phyloP scores from a whole-genome alignment of 495 filamentous ascomycete species.

The Antarctomyces pellizariae region DNA sequence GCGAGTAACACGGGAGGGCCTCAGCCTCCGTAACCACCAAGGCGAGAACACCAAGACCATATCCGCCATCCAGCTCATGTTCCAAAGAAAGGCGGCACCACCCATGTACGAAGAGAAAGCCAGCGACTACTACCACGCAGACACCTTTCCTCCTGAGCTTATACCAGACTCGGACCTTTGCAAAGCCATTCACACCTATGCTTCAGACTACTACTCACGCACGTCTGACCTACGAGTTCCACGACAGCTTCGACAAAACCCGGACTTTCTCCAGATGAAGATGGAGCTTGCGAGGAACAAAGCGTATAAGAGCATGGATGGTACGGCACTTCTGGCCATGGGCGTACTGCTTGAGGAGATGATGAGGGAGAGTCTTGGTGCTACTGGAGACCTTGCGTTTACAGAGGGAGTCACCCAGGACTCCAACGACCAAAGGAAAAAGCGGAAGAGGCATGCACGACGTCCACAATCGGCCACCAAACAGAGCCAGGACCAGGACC shows the following conservation, averaged over 20 bases:
- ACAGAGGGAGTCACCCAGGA: constrained; percentile 46
- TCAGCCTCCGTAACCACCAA: too few relatives aligned
- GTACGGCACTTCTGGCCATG: constrained; percentile 60
- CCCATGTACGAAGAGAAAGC: constrained; percentile 42
- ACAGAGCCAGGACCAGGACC: too few relatives aligned
- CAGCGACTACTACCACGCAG: constrained; percentile 38
- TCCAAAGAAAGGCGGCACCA: constrained; percentile 35
- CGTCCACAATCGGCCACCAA: too few relatives aligned
- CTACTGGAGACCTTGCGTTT: constrained; percentile 51
- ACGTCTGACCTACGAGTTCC: too few relatives aligned
- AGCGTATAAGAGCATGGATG: constrained; percentile 55
- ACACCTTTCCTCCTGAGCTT: constrained; percentile 10
- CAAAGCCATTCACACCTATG: constrained; percentile 53
- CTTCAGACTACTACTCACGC: constrained; percentile 42
- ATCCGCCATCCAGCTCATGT: constrained; percentile 21
- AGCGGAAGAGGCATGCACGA: too few relatives aligned
- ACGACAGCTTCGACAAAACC: too few relatives aligned
- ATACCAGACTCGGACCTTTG: constrained; percentile 55
- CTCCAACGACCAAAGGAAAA: too few relatives aligned
- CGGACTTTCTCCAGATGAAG: constrained; percentile 1
- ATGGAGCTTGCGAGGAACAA: constrained; percentile 15
- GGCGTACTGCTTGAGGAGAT: constrained; percentile 69
- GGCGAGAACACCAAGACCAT: constrained; percentile 5
- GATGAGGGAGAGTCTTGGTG: constrained; percentile 34
- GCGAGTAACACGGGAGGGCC: constrained; percentile 18